These are phyloP conservation scores for Debaryomyces robertsiae DNA, from an alignment of 1,139 yeast genomes.

Conservation along the genomic window DNA sequence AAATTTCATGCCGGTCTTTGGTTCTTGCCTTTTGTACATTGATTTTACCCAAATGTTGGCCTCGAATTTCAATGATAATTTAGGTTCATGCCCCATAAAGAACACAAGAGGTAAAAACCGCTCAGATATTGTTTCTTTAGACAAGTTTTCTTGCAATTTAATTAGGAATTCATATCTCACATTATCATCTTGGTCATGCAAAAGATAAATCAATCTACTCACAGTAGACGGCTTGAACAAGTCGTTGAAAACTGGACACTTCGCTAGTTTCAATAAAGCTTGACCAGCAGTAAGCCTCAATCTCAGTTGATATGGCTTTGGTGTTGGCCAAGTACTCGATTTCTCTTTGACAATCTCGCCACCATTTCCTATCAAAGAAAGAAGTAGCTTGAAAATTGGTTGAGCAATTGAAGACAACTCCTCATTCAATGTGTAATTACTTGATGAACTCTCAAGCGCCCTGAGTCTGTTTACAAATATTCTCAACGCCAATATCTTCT, in stretches of 20 bases:
- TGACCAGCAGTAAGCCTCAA: slow-evolving; percentile 72
- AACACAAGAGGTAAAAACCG: slow-evolving; percentile 68
- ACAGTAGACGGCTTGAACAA: slow-evolving; percentile 56
- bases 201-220: slow-evolving; percentile 55
- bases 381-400: slow-evolving; percentile 68
- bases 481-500: slow-evolving; percentile 58
- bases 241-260: slow-evolving; percentile 52
- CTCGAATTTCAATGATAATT: slow-evolving; percentile 47
- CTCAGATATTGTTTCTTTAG: slow-evolving; percentile 58
- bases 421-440: slow-evolving; percentile 11
- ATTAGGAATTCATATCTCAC: slow-evolving; percentile 59
- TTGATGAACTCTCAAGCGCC: slow-evolving; percentile 27
- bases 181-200: slow-evolving; percentile 65
- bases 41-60: slow-evolving; percentile 76
- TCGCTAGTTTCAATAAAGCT: slow-evolving; percentile 65
- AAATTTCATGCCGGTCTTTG: slow-evolving; percentile 47
- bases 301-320: slow-evolving; percentile 58
- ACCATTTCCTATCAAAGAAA: slow-evolving; percentile 69
- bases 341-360: slow-evolving; percentile 73
- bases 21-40: slow-evolving; percentile 48
- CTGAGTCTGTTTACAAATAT: slow-evolving; percentile 66
- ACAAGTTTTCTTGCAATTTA: slow-evolving; percentile 54
- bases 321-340: slow-evolving; percentile 59
- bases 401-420: slow-evolving; percentile 44
- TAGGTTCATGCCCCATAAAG: slow-evolving; percentile 78